Percentiles rank a stretch among this genome's conserved stretches.
These are phyloP conservation scores for Diospyros kaki DNA, from an alignment of 148 eudicot genomes.

Conservation along the genomic window DNA sequence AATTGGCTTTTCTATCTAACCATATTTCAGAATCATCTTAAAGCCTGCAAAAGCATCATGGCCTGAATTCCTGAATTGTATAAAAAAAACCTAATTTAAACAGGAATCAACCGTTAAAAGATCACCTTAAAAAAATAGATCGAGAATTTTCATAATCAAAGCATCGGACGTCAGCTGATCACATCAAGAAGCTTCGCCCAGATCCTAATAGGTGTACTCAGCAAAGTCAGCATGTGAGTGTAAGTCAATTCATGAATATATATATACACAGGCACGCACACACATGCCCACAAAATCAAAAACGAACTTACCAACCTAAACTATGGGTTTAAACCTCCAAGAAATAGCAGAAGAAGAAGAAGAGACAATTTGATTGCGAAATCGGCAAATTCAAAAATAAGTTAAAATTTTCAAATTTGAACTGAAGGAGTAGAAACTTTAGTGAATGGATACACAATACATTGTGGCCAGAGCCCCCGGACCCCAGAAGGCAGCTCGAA, in stretches of 20 bases:
- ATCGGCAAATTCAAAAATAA: not conserved
- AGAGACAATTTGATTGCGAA: not conserved
- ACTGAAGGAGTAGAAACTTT: constrained; percentile 8
- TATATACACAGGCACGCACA: not conserved
- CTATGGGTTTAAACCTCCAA: not conserved
- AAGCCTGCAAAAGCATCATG: not conserved
- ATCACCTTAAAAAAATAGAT: no score
- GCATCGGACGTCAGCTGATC: constrained; percentile 3
- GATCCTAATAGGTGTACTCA: not conserved
- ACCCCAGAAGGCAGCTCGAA: not conserved
- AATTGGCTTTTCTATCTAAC: not conserved
- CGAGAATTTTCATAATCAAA: not conserved
- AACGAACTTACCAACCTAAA: not conserved
- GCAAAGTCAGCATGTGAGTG: not conserved
- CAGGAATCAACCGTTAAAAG: not conserved
- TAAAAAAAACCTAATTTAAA: not conserved
- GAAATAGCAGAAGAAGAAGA: not conserved
- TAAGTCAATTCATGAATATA: not conserved
- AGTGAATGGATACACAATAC: not conserved
- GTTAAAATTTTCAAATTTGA: not conserved
- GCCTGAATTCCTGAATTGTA: not conserved
- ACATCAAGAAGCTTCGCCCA: not conserved
- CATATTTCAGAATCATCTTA: not conserved
- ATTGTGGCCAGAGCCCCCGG: constrained; percentile 2
- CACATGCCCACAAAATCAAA: not conserved